Evolutionary conservation across 2,329 filamentous ascomycete species (phyloP), one percentile per base, ranked within the genome.

Genomic region (Phyllachora maydis): DNA sequence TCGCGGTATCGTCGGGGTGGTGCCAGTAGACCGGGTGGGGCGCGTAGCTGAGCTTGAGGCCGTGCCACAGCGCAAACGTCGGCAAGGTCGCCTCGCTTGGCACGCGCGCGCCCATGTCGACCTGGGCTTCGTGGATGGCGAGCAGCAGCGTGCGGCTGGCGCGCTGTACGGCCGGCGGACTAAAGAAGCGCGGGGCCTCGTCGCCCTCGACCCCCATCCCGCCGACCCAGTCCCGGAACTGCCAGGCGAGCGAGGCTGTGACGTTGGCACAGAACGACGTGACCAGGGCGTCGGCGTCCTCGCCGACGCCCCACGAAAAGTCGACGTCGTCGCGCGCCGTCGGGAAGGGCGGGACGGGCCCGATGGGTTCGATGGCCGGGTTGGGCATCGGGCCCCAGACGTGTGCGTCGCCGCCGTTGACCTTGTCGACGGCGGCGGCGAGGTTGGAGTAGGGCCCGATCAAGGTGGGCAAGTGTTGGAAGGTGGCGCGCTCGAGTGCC

Each of bases 401-500:
- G 17, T 36, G 32, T n/a, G 40, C 37, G 2, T 26, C 25, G 23
- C 39, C 38, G 7, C 32, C 23, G 32, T 41, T 38, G 23, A 32
- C 33, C 15, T 23, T 19, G 30, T 42, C 26, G 17, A 40, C 36
- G 18, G 31, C 27, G n/a, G 13, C 8, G 21, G 50, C 39, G 34
- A 55, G 56, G 4, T 48, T 38, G 12, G 51, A 37, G 33, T 54
- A 67, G 22, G 47, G 43, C 24, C 59, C 57, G 30, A 65, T 59
- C 11, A 56, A 37, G 21, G 44, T 42, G 4, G 60, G 60, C 26
- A 65, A 48, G 38, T 65, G 65, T 41, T 57, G 60, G 16, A 58
- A 55, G 28, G 54, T 54, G 35, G 60, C 57, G 16, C 63, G 54
- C 37, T 69, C 64, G 54, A 64, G 65, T 6, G 65, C 47, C 18